A percentile compares a stretch with the other conserved stretches of the same genome.
Conservation (phyloP, 1,284 basidiomycete species). For the Sanghuangporus baumii region DNA sequence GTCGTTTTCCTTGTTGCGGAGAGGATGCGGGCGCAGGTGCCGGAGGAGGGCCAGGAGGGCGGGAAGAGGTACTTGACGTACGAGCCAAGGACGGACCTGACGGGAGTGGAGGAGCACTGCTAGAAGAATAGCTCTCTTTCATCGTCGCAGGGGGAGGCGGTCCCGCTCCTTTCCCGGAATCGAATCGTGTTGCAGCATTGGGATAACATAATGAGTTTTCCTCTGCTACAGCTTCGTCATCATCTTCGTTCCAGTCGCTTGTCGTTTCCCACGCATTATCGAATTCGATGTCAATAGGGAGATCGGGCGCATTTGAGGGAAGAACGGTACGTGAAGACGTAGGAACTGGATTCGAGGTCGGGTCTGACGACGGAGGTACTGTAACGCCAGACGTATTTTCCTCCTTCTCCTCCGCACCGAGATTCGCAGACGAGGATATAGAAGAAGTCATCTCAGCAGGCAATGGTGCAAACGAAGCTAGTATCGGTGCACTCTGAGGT, state of each 20-base stretch:
- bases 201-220: slow-evolving; percentile 64
- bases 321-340: not conserved
- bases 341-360: not conserved
- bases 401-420: slow-evolving; percentile 15
- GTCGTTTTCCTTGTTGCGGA: not conserved
- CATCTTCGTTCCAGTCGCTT: slow-evolving; percentile 86
- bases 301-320: not conserved
- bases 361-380: slow-evolving; percentile 2
- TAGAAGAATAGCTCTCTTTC: too few species aligned
- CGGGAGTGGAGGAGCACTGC: too few species aligned
- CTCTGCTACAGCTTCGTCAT: slow-evolving; percentile 67
- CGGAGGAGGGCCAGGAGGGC: too few species aligned
- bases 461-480: slow-evolving; percentile 50
- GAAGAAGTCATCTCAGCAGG: slow-evolving; percentile 19
- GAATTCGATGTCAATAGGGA: slow-evolving; percentile 74
- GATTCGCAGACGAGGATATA: slow-evolving; percentile 22
- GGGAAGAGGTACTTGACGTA: too few species aligned
- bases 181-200: slow-evolving; percentile 4
- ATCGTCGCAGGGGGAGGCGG: too few species aligned
- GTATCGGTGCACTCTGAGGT: slow-evolving; percentile 36
- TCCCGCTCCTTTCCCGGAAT: too few species aligned
- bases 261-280: slow-evolving; percentile 90
- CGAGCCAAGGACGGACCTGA: too few species aligned
- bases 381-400: not conserved
- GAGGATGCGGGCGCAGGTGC: too few species aligned